These are phyloP conservation scores for Amphicarpaea edgeworthii DNA, from an alignment of 306 rosid genomes.

Conservation along the genomic window DNA sequence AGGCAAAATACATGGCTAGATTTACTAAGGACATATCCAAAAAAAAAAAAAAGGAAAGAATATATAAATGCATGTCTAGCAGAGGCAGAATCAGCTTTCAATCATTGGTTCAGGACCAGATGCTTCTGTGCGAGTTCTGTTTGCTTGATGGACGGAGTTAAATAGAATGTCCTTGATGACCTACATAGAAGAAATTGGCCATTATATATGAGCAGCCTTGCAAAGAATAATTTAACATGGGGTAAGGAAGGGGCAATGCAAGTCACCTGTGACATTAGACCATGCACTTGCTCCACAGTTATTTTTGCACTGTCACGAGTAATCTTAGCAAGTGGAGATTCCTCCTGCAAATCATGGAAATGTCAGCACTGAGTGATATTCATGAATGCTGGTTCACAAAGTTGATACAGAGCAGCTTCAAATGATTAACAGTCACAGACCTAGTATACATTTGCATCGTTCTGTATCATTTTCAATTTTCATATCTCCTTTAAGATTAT, in stretches of 20 bases:
- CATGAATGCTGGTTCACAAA: slow-evolving; percentile 30
- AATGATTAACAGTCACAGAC: neutral
- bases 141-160: slow-evolving; percentile 81
- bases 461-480: slow-evolving; percentile 14
- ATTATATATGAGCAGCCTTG: slow-evolving; percentile 21
- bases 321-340: slow-evolving; percentile 88
- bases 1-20: slow-evolving; percentile 36
- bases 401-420: slow-evolving; percentile 19
- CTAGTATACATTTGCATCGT: slow-evolving; percentile 18
- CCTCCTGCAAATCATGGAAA: slow-evolving; percentile 75
- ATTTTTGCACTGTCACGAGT: slow-evolving; percentile 94
- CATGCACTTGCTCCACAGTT: slow-evolving; percentile 97
- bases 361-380: neutral
- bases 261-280: slow-evolving; percentile 95
- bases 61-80: slow-evolving; percentile 28
- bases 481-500: neutral
- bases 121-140: slow-evolving; percentile 64
- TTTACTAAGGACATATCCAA: neutral
- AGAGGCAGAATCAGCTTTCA: slow-evolving; percentile 68
- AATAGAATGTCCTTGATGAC: slow-evolving; percentile 93
- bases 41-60: slow-evolving; percentile 11
- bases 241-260: neutral
- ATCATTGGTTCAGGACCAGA: slow-evolving; percentile 91
- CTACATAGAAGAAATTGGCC: slow-evolving; percentile 50
- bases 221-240: neutral